Evolutionary conservation across 371 early-diverging fungal species (phyloP).

Genomic region (Sporodiniella umbellata): DNA sequence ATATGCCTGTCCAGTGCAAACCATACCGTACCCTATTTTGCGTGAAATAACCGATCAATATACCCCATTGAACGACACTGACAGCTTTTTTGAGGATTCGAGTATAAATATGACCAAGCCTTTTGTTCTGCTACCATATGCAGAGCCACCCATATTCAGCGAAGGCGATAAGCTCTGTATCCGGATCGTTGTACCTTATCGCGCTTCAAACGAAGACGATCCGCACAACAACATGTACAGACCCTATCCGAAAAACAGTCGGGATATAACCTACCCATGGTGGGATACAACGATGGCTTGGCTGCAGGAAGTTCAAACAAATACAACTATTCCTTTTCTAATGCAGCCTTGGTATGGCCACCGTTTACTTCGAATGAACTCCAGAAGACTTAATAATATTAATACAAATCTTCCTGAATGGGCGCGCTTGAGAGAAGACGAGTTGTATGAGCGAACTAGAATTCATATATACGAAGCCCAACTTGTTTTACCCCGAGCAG

Average conservation of each 20-base stretch:
- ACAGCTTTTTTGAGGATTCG: slow-evolving; percentile 7
- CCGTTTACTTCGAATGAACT: slow-evolving; percentile 11
- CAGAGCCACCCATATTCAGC: not conserved
- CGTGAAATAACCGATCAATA: slow-evolving; percentile 15
- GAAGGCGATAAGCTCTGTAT: slow-evolving; percentile 18
- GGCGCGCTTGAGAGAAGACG: slow-evolving; percentile 14
- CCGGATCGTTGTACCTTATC: slow-evolving; percentile 22
- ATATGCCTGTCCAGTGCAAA: slow-evolving; percentile 15
- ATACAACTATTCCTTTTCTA: slow-evolving; percentile 18
- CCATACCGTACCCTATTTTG: slow-evolving; percentile 24
- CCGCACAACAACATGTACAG: slow-evolving; percentile 18
- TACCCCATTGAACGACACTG: slow-evolving; percentile 9
- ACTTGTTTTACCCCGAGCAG: slow-evolving; percentile 30
- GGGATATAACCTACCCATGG: slow-evolving; percentile 25
- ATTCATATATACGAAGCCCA: slow-evolving; percentile 50
- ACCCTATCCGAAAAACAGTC: slow-evolving; percentile 17
- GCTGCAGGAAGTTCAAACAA: slow-evolving; percentile 13
- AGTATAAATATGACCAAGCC: slow-evolving; percentile 6
- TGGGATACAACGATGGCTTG: slow-evolving; percentile 36
- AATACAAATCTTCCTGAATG: slow-evolving; percentile 22
- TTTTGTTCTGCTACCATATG: slow-evolving; percentile 17
- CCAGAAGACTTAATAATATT: slow-evolving; percentile 7
- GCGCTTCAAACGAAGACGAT: not conserved
- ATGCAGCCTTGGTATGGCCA: slow-evolving; percentile 37
- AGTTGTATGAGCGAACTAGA: slow-evolving; percentile 21